Conservation (phyloP, 352 stramenopile genomes). For the Phytophthora sp. region DNA sequence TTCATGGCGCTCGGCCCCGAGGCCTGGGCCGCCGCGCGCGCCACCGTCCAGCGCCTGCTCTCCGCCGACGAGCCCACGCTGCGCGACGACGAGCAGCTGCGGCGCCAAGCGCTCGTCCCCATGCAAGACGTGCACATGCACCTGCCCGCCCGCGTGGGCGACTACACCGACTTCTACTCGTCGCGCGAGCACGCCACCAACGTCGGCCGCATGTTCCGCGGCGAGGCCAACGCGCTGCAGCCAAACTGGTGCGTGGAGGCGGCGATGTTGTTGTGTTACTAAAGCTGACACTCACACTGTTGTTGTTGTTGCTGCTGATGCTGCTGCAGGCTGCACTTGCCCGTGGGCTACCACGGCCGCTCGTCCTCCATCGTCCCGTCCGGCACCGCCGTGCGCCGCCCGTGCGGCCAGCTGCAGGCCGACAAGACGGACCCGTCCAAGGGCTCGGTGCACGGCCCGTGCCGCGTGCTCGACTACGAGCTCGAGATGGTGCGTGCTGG, state of each 20-base stretch:
- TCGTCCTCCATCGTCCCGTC: slow-evolving; percentile 92
- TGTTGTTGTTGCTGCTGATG: not conserved
- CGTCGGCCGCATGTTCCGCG: slow-evolving; percentile 93
- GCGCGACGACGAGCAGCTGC: slow-evolving; percentile 79
- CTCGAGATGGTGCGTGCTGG: slow-evolving; percentile 90
- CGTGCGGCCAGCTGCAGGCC: slow-evolving; percentile 93
- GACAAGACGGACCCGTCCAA: slow-evolving; percentile 91
- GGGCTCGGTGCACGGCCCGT: slow-evolving; percentile 91
- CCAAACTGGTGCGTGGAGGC: slow-evolving; percentile 94
- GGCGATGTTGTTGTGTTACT: too few species aligned
- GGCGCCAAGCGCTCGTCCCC: slow-evolving; percentile 78
- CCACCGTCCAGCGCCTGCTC: slow-evolving; percentile 89
- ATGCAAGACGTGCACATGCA: slow-evolving; percentile 88
- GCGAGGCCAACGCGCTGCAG: slow-evolving; percentile 96
- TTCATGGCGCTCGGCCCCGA: slow-evolving; percentile 93
- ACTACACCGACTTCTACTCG: slow-evolving; percentile 99
- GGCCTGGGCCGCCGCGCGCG: slow-evolving; percentile 88
- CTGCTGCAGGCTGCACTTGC: slow-evolving; percentile 92
- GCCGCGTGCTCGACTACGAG: slow-evolving; percentile 95
- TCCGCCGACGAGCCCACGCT: slow-evolving; percentile 76
- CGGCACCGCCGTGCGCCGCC: slow-evolving; percentile 82
- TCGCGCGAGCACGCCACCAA: slow-evolving; percentile 97
- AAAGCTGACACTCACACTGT: not conserved
- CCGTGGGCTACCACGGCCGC: slow-evolving; percentile 97
- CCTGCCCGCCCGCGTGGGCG: slow-evolving; percentile 93